A percentile compares a stretch with the other conserved stretches of the same genome.
These are phyloP conservation scores for Rosellinia necatrix DNA, from an alignment of 2,329 filamentous ascomycete genomes.

Conservation along the genomic window DNA sequence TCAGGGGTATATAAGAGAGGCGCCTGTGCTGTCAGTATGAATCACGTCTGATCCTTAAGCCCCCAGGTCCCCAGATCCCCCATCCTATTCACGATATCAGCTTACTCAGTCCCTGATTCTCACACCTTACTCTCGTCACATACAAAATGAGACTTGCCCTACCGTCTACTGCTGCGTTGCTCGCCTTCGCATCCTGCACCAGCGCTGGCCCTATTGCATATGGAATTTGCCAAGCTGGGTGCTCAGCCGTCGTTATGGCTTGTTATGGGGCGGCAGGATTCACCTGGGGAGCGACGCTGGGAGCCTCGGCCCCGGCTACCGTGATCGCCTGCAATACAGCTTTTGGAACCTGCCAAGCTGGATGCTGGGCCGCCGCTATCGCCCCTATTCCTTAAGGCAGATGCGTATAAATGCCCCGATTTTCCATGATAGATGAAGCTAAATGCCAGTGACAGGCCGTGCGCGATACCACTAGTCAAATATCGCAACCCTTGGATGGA, in stretches of 20 bases:
- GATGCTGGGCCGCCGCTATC: constrained; percentile 15
- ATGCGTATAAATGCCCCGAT: neutral
- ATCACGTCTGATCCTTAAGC: no score
- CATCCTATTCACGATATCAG: no score
- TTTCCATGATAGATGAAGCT: no score
- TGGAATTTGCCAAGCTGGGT: constrained; percentile 23
- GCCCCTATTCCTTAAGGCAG: constrained; percentile 10
- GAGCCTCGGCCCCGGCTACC: constrained; percentile 4
- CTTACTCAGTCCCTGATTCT: no score
- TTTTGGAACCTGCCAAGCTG: constrained; percentile 21
- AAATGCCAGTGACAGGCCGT: no score
- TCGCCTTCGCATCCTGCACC: neutral
- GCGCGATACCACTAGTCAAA: no score
- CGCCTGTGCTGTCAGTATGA: no score
- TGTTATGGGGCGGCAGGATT: constrained; percentile 22
- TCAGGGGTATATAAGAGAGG: no score
- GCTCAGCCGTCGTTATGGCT: constrained; percentile 15
- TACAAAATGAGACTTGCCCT: constrained; percentile 10
- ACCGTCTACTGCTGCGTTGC: neutral
- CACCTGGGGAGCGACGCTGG: constrained; percentile 20
- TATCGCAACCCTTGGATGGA: no score
- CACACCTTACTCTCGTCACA: neutral
- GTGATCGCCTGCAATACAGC: constrained; percentile 19
- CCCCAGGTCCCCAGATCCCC: no score
- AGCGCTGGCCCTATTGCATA: constrained; percentile 21